Evolutionary conservation across 2,329 filamentous ascomycete genomes (phyloP), one percentile per base, ranked within the genome.

Genomic region (Magnaporthiopsis rhizophila): DNA sequence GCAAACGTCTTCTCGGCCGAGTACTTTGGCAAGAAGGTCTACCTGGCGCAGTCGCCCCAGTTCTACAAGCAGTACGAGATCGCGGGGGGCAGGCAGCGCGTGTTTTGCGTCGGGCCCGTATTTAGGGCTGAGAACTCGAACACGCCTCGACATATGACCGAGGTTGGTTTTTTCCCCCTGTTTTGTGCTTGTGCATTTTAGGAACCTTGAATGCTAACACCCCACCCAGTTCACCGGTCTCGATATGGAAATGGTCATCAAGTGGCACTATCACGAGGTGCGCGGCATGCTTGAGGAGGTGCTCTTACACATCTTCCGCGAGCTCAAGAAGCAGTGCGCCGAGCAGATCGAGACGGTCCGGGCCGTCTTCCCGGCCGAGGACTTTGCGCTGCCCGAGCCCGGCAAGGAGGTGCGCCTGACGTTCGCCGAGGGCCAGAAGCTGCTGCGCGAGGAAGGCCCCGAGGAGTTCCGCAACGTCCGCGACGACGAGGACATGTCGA

Each of bases 11-110:
- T 99, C 76, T 84, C 89, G 70, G 81, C 98, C 70, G 88, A 89
- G 58, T 98, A 98, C 79, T 98, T 98, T 75, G 91, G 89, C 69
- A 86, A 89, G 72, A 86, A 89, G 68, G 94, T 92, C 1, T 95
- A 81, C 74, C 81, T 95, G 26, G 91, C 91, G 7, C 90, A 93
- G 74, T 89, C 86, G 7, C 91, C 91, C 7, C 91, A 95, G 73
- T 89, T 95, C 70, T 93, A 94, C 78, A 95, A 96, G 81, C 91
- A 96, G 74, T 87, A 90, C 76, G 87, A 93, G 74, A 92, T 96
- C 75, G 89, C 90, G 1, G 89, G 89, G 65, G 88, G 90, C 30
- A 84, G 90, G 71, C 86, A 93, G 79, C 85, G 87, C 62, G 90
- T 95, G 62, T 91, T 88, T 78, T 87, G 90, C 71, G 87, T 92